phyloP scores from a whole-genome alignment of 345 rosid species.

The Gossypium australe region DNA sequence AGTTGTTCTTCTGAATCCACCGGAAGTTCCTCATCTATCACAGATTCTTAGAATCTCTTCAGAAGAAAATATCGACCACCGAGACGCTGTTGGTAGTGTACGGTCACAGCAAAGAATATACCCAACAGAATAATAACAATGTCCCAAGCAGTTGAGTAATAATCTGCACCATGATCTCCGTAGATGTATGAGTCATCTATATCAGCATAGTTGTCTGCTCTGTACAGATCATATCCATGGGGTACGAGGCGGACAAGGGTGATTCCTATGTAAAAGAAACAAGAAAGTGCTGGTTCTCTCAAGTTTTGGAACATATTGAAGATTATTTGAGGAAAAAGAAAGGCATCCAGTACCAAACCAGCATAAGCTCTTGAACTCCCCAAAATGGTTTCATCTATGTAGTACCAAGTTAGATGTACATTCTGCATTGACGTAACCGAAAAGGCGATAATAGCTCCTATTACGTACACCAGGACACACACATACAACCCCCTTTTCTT shows the following conservation, averaged over 20 bases:
- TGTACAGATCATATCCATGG: slow-evolving; percentile 49
- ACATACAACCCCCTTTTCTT: slow-evolving; percentile 33
- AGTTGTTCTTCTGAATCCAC: slow-evolving; percentile 3
- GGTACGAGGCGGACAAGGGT: slow-evolving; percentile 39
- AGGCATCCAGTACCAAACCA: slow-evolving; percentile 42
- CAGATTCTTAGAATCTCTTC: slow-evolving; percentile 21
- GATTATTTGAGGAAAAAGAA: slow-evolving; percentile 49
- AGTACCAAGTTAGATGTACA: not conserved
- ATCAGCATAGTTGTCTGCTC: slow-evolving; percentile 19
- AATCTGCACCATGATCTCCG: slow-evolving; percentile 34
- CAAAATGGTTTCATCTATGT: slow-evolving; percentile 12
- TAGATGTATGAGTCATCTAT: slow-evolving; percentile 33
- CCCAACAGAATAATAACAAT: slow-evolving; percentile 28
- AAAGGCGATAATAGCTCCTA: slow-evolving; percentile 31
- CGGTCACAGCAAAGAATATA: slow-evolving; percentile 30
- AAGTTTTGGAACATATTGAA: slow-evolving; percentile 38
- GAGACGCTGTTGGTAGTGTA: slow-evolving; percentile 41
- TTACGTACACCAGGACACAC: slow-evolving; percentile 25
- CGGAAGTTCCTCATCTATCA: slow-evolving; percentile 35
- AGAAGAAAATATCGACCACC: slow-evolving; percentile 44
- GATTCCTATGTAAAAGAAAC: slow-evolving; percentile 32
- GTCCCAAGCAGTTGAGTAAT: slow-evolving; percentile 46
- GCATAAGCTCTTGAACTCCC: slow-evolving; percentile 29
- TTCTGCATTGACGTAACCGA: slow-evolving; percentile 13
- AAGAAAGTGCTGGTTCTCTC: slow-evolving; percentile 28